A percentile compares a stretch with the other conserved stretches of the same genome.
phyloP scores from a whole-genome alignment of 305 asterid genomes.

The Fraxinus velutina region DNA sequence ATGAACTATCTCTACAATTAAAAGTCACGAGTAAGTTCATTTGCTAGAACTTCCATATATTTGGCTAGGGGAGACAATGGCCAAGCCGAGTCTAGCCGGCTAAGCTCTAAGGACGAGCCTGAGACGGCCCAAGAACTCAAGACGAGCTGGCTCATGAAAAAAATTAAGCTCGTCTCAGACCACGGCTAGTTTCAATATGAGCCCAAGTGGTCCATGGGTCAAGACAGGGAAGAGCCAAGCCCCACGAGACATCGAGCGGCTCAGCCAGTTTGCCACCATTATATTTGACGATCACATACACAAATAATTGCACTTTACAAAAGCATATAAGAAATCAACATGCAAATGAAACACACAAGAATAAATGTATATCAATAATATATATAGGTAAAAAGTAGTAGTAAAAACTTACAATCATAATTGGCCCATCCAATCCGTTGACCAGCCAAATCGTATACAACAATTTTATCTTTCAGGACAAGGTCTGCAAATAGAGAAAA shows the following conservation, averaged over 20 bases:
- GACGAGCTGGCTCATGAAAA: background rate
- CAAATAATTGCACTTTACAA: background rate
- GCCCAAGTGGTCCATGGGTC: background rate
- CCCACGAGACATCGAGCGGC: background rate
- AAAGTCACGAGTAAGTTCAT: background rate
- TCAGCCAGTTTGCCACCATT: background rate
- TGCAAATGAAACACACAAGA: background rate
- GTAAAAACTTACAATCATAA: slow-evolving; percentile 46
- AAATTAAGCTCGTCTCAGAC: too few species aligned
- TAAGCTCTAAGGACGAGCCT: background rate
- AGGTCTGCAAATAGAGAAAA: slow-evolving; percentile 34
- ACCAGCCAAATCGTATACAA: slow-evolving; percentile 50
- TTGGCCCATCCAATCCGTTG: slow-evolving; percentile 54
- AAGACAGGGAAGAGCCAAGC: background rate
- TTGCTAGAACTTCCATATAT: background rate
- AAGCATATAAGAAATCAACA: background rate
- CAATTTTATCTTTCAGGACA: slow-evolving; percentile 48
- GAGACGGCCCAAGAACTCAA: too few species aligned
- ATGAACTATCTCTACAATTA: background rate
- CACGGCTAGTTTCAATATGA: too few species aligned
- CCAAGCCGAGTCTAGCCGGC: background rate
- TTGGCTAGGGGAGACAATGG: background rate
- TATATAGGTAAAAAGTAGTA: background rate
- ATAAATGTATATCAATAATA: background rate
- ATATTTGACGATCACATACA: background rate